Percentiles rank a stretch among this genome's conserved stretches.
Evolutionary conservation across 495 filamentous ascomycete genomes (phyloP).

Genomic region (Lophium mytilinum): DNA sequence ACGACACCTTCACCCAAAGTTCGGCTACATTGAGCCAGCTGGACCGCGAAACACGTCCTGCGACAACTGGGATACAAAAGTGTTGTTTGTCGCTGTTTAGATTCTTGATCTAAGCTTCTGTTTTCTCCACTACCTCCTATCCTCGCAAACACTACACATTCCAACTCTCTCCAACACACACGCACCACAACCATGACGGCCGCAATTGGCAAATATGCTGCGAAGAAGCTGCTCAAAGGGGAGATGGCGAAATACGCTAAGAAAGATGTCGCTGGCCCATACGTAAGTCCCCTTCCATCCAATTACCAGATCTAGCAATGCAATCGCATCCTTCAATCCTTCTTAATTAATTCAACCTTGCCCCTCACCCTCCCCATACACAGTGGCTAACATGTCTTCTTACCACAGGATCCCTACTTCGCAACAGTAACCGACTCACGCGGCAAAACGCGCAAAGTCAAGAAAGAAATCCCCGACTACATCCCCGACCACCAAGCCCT

Average conservation of each 20-base stretch:
- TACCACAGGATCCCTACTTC: constrained; percentile 35
- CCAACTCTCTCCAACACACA: background rate
- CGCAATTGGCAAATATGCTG: constrained; percentile 32
- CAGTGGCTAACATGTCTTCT: background rate
- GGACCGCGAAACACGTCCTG: background rate
- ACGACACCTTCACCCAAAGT: background rate
- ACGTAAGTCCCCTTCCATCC: constrained; percentile 12
- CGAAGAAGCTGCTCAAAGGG: constrained; percentile 34
- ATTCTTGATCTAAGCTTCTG: background rate
- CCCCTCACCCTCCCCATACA: background rate
- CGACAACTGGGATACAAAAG: background rate
- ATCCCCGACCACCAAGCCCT: constrained; percentile 71
- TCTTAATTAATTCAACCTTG: background rate
- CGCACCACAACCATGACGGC: constrained; percentile 27
- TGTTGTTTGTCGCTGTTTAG: too few relatives aligned
- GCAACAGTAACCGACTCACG: constrained; percentile 25
- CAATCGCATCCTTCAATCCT: background rate
- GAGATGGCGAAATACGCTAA: constrained; percentile 34
- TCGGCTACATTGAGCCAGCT: background rate
- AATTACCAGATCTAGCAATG: too few relatives aligned
- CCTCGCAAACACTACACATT: background rate
- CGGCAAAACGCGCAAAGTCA: constrained; percentile 35
- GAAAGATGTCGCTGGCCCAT: constrained; percentile 18
- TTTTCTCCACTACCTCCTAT: background rate
- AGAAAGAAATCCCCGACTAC: constrained; percentile 36